A percentile compares a stretch with the other conserved stretches of the same genome.
Conservation (phyloP, 2,329 filamentous ascomycete species). For the Zymoseptoria passerinii region DNA sequence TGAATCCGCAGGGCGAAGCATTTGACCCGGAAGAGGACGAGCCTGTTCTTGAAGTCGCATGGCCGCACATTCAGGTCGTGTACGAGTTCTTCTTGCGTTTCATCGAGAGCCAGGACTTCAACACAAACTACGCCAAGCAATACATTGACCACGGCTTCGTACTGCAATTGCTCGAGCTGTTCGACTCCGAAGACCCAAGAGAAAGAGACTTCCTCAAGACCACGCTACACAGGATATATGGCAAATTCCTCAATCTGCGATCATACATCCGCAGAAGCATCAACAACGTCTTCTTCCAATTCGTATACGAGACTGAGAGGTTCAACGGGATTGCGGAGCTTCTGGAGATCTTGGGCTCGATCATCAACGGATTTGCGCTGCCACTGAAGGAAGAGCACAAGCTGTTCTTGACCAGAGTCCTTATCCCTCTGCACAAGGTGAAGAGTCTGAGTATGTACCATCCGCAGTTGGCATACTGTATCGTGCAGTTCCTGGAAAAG, state of each 20-base stretch:
- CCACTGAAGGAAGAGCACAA: slow-evolving; percentile 98
- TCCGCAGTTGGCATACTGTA: slow-evolving; percentile 95
- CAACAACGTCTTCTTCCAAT: slow-evolving; percentile 99
- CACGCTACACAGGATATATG: slow-evolving; percentile 93
- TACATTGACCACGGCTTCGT: slow-evolving; percentile 99
- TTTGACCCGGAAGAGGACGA: slow-evolving; percentile 99
- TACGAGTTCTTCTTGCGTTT: slow-evolving; percentile 99
- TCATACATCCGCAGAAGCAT: slow-evolving; percentile 97
- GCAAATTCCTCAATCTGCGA: slow-evolving; percentile 94
- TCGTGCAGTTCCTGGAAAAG: slow-evolving; percentile 97
- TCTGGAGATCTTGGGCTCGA: slow-evolving; percentile 91
- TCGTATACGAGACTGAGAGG: slow-evolving; percentile 95
- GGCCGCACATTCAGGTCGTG: slow-evolving; percentile 98
- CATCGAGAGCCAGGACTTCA: slow-evolving; percentile 99
- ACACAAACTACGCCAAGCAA: slow-evolving; percentile 97
- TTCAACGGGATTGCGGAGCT: slow-evolving; percentile 98
- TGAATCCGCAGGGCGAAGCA: slow-evolving; percentile 95
- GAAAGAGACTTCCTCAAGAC: slow-evolving; percentile 98
- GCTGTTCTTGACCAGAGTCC: slow-evolving; percentile 85
- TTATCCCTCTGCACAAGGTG: slow-evolving; percentile 92
- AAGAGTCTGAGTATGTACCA: slow-evolving; percentile 99
- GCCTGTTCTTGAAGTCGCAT: slow-evolving; percentile 93
- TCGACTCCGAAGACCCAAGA: slow-evolving; percentile 94
- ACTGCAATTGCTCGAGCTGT: slow-evolving; percentile 87
- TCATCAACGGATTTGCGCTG: slow-evolving; percentile 96